Evolutionary conservation across 805 yeast genomes (phyloP).

Genomic region (Vanderwaltozyma verrucispora): DNA sequence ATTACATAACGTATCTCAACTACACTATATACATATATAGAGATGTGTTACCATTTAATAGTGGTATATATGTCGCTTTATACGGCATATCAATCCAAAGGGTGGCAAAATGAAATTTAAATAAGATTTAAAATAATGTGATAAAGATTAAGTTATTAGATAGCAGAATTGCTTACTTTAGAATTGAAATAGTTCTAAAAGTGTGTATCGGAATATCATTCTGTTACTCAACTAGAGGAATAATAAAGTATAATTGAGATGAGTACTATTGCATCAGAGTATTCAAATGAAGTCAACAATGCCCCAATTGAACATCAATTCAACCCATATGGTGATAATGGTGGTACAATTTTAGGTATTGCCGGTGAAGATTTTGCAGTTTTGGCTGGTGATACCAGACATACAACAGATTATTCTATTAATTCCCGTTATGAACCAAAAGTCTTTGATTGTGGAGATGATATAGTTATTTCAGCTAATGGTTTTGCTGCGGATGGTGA

Average conservation of each 20-base stretch:
- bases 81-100: too few relatives aligned
- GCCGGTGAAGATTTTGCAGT: slow-evolving; percentile 97
- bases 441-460: slow-evolving; percentile 81
- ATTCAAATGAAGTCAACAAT: slow-evolving; percentile 41
- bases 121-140: neutral
- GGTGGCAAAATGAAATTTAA: slow-evolving; percentile 9
- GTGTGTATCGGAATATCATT: too few relatives aligned
- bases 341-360: slow-evolving; percentile 95
- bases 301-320: slow-evolving; percentile 84
- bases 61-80: too few relatives aligned
- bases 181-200: too few relatives aligned
- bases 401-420: slow-evolving; percentile 85
- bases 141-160: neutral
- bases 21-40: too few relatives aligned
- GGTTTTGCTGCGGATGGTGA: slow-evolving; percentile 95
- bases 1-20: too few relatives aligned
- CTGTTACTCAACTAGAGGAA: too few relatives aligned
- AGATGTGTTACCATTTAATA: too few relatives aligned
- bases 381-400: slow-evolving; percentile 97
- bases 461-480: slow-evolving; percentile 79
- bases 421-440: slow-evolving; percentile 89
- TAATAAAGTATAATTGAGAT: too few relatives aligned
- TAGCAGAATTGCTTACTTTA: too few relatives aligned
- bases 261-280: slow-evolving; percentile 54
- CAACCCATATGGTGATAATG: slow-evolving; percentile 90